These are phyloP conservation scores for Vitis rupestris DNA, from an alignment of 164 flowering plant genomes.

Conservation along the genomic window DNA sequence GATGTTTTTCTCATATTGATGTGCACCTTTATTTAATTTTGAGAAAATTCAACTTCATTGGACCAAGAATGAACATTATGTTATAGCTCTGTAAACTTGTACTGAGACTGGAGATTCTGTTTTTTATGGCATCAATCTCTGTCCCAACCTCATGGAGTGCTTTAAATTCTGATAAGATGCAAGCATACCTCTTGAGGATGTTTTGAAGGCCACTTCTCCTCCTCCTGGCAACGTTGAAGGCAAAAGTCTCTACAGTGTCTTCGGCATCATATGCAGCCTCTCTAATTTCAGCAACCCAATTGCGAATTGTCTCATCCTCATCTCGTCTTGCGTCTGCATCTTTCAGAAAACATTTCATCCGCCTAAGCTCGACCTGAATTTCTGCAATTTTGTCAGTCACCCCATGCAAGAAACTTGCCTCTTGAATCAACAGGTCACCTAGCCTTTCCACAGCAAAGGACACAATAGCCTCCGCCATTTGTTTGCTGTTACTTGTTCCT, in stretches of 20 bases:
- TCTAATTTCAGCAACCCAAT: slow-evolving; percentile 33
- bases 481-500: no score
- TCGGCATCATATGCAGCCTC: slow-evolving; percentile 33
- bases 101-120: slow-evolving; percentile 6
- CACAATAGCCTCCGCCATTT: slow-evolving; percentile 16
- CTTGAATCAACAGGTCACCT: slow-evolving; percentile 7
- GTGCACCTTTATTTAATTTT: no score
- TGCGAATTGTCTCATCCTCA: slow-evolving; percentile 10
- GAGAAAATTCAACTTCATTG: no score
- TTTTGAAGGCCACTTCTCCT: neutral
- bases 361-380: slow-evolving; percentile 11
- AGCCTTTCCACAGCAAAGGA: slow-evolving; percentile 5
- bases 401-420: slow-evolving; percentile 4
- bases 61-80: no score
- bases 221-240: slow-evolving; percentile 6
- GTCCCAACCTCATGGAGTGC: slow-evolving; percentile 9
- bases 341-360: slow-evolving; percentile 20
- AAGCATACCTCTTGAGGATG: slow-evolving; percentile 3
- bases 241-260: slow-evolving; percentile 24
- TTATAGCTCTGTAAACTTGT: slow-evolving; percentile 11
- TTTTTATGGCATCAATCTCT: slow-evolving; percentile 11
- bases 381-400: neutral
- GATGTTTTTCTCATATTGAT: no score
- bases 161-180: neutral
- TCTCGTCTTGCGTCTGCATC: slow-evolving; percentile 28